Evolutionary conservation across 2,329 filamentous ascomycete species (phyloP).

Genomic region (Phoma sp.): DNA sequence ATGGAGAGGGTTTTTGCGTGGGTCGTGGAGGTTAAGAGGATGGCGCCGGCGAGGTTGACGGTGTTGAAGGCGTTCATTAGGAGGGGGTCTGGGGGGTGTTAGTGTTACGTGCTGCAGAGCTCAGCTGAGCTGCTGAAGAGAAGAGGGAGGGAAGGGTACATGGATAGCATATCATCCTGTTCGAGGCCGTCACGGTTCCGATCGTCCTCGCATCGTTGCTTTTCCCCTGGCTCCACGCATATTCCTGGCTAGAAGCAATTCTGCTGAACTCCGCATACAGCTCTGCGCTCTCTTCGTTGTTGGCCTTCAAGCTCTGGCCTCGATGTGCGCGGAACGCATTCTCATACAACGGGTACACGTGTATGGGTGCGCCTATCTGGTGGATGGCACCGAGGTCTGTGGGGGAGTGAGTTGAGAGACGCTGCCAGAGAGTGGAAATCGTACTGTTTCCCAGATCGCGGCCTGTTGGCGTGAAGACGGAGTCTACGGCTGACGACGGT

Average conservation of each 20-base stretch:
- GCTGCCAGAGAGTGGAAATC: constrained; percentile 26
- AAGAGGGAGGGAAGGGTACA: constrained; percentile 55
- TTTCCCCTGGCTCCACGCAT: constrained; percentile 65
- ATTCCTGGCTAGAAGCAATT: constrained; percentile 60
- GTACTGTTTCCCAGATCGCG: constrained; percentile 53
- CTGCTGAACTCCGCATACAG: constrained; percentile 68
- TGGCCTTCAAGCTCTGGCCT: constrained; percentile 61
- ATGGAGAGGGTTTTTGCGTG: constrained; percentile 63
- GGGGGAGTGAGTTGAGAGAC: constrained; percentile 21
- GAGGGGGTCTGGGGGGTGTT: constrained; percentile 61
- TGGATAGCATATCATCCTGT: constrained; percentile 72
- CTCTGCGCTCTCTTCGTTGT: constrained; percentile 64
- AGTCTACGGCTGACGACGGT: constrained; percentile 54
- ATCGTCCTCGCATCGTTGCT: constrained; percentile 60
- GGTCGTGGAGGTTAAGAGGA: constrained; percentile 64
- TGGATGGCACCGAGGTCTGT: constrained; percentile 64
- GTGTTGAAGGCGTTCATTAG: constrained; percentile 76
- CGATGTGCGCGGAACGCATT: constrained; percentile 66
- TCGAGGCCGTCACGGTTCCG: constrained; percentile 60
- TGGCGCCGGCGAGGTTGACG: constrained; percentile 68
- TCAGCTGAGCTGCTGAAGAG: too few relatives aligned
- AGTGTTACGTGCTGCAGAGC: background rate
- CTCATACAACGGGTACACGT: constrained; percentile 72
- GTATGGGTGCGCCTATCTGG: constrained; percentile 67
- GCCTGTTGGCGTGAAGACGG: constrained; percentile 60